Percentiles rank a stretch among this genome's conserved stretches.
These are phyloP conservation scores for Hemerocallis citrina DNA, from an alignment of 106 monocot genomes.

Conservation along the genomic window DNA sequence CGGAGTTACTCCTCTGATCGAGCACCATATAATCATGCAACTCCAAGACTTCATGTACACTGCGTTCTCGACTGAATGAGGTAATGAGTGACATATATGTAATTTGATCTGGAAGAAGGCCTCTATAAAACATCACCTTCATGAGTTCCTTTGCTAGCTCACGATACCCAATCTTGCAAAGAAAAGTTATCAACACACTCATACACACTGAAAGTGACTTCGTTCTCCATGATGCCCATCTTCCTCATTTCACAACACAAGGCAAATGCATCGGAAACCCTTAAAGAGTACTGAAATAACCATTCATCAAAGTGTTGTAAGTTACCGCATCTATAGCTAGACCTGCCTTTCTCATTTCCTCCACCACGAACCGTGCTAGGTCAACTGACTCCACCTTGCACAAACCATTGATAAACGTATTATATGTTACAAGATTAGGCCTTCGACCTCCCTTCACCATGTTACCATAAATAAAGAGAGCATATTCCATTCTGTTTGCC, in stretches of 20 bases:
- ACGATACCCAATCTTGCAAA: constrained; percentile 22
- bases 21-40: constrained; percentile 35
- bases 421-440: constrained; percentile 31
- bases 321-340: constrained; percentile 10
- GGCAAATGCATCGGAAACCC: constrained; percentile 15
- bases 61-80: constrained; percentile 13
- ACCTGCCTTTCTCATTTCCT: constrained; percentile 14
- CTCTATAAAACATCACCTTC: constrained; percentile 24
- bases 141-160: constrained; percentile 23
- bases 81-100: constrained; percentile 27
- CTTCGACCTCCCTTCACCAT: constrained; percentile 18
- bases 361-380: constrained; percentile 9
- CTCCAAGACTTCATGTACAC: constrained; percentile 22
- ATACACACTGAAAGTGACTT: constrained; percentile 31
- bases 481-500: constrained; percentile 16
- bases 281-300: constrained; percentile 12
- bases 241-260: constrained; percentile 23
- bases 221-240: constrained; percentile 10
- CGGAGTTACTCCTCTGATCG: constrained; percentile 22
- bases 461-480: constrained; percentile 20
- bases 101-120: constrained; percentile 22
- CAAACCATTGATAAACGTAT: constrained; percentile 30
- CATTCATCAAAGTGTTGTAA: constrained; percentile 25
- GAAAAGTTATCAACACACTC: constrained; percentile 23
- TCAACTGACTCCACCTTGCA: constrained; percentile 17